Evolutionary conservation across 768 basidiomycete species (phyloP).

Genomic region (Amanita inopinata): DNA sequence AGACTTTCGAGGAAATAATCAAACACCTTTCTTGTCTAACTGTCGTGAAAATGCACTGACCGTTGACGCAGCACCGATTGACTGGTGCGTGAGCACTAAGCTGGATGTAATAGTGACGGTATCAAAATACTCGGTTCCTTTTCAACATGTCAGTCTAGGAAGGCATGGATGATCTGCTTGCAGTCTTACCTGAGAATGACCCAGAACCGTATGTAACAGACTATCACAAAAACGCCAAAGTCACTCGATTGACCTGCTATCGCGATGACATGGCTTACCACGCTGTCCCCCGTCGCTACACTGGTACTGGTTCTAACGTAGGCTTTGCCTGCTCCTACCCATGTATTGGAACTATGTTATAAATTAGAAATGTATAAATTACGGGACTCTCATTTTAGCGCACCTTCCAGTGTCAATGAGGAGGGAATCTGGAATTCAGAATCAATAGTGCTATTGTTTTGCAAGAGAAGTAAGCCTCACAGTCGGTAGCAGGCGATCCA

Average conservation of each 20-base stretch:
- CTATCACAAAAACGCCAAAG: constrained; percentile 17
- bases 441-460: too few species aligned
- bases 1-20: constrained; percentile 16
- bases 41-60: constrained; percentile 10
- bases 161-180: not conserved
- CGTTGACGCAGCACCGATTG: constrained; percentile 50
- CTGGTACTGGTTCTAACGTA: constrained; percentile 45
- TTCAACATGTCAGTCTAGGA: too few species aligned
- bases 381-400: constrained; percentile 7
- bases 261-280: constrained; percentile 27
- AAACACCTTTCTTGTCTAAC: not conserved
- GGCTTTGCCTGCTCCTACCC: constrained; percentile 43
- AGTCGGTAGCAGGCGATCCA: constrained; percentile 45
- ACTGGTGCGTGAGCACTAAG: constrained; percentile 39
- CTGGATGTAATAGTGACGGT: constrained; percentile 44
- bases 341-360: constrained; percentile 53
- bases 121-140: constrained; percentile 43
- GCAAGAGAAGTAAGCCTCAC: constrained; percentile 21
- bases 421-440: constrained; percentile 42
- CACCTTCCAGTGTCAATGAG: constrained; percentile 57
- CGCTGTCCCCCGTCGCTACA: constrained; percentile 29
- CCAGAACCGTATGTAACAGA: constrained; percentile 53
- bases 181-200: constrained; percentile 39
- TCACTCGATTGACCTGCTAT: not conserved
- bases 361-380: constrained; percentile 8